Base-by-base conservation (phyloP, 139 green algal genomes). In the Haematococcus lacustris region DNA sequence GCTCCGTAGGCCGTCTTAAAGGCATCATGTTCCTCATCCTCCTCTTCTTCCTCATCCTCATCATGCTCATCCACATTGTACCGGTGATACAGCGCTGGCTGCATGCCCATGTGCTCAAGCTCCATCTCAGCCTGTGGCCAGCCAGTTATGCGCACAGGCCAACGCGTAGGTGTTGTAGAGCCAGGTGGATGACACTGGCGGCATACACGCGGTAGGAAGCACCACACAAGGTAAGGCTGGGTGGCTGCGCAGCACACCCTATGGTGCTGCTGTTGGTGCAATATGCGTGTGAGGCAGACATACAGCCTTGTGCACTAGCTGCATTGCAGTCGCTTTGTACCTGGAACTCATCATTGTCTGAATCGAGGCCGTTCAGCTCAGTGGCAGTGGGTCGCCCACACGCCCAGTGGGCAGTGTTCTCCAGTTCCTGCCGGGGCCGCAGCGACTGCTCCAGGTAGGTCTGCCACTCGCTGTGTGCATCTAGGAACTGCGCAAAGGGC, bases 361-460 rank as follows among this genome's bases (percentile, higher is more conserved):
- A 78, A 47, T 89, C 79, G 43, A 91, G 60, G 23, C 76, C 78
- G 2, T 37, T 62, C 37, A 85, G 26, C 34, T 86, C 80, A 2
- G 65, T 70, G 30, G 75, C 74, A 33, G 77, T 64, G 3, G 87
- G 87, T 63, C 87, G 70, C 35, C 87, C 87, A 64, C 87, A 92
- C 68, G 80, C 78, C 87, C 87, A 92, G 4, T 69, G 73, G 1
- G 41, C 64, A 25, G 87, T 79, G 75, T 92, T 84, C 77, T 90
- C 85, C 51, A 85, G 26, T 23, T 85, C 80, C 51, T 84, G 80
- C 59, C 75, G 71, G 5, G 73, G 73, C 17, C 51, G 34, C 57
- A 91, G 79, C 60, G 77, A 63, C 38, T 73, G 68, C 17, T 71
- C 64, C 35, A 83, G 33, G 60, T 82, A 91, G 7, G 47, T n/a